These are phyloP conservation scores for Dillenia turbinata DNA, from an alignment of 164 flowering plant species.

Conservation along the genomic window DNA sequence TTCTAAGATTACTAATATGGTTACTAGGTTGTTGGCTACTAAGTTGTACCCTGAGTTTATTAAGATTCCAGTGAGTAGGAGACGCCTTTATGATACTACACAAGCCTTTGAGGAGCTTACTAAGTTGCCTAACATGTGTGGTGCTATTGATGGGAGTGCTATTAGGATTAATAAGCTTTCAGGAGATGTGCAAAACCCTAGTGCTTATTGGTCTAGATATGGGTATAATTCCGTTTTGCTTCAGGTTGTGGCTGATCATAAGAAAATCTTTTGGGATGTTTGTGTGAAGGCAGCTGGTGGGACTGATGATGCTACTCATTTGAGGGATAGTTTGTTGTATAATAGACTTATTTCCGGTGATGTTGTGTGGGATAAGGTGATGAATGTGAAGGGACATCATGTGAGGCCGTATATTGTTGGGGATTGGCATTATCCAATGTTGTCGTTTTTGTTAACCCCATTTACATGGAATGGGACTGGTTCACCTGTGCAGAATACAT, in stretches of 20 bases:
- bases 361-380: slow-evolving; percentile 70
- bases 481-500: slow-evolving; percentile 59
- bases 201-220: slow-evolving; percentile 29
- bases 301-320: slow-evolving; percentile 72
- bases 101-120: slow-evolving; percentile 72
- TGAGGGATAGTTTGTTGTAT: slow-evolving; percentile 76
- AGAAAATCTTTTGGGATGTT: slow-evolving; percentile 89
- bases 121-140: slow-evolving; percentile 73
- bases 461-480: slow-evolving; percentile 56
- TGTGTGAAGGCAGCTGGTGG: slow-evolving; percentile 93
- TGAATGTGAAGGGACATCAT: slow-evolving; percentile 67
- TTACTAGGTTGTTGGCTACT: slow-evolving; percentile 80
- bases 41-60: slow-evolving; percentile 78
- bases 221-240: slow-evolving; percentile 66
- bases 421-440: slow-evolving; percentile 77
- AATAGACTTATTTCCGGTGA: slow-evolving; percentile 68
- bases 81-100: slow-evolving; percentile 57
- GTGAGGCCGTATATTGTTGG: slow-evolving; percentile 85
- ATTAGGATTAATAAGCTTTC: slow-evolving; percentile 40
- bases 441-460: slow-evolving; percentile 78
- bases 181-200: slow-evolving; percentile 13
- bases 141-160: slow-evolving; percentile 70
- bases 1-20: slow-evolving; percentile 91
- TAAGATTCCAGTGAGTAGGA: slow-evolving; percentile 64
- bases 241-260: slow-evolving; percentile 85